Evolutionary conservation across 768 basidiomycete genomes (phyloP), one percentile per base, ranked within the genome.

Genomic region (Cystobasidium ongulense): DNA sequence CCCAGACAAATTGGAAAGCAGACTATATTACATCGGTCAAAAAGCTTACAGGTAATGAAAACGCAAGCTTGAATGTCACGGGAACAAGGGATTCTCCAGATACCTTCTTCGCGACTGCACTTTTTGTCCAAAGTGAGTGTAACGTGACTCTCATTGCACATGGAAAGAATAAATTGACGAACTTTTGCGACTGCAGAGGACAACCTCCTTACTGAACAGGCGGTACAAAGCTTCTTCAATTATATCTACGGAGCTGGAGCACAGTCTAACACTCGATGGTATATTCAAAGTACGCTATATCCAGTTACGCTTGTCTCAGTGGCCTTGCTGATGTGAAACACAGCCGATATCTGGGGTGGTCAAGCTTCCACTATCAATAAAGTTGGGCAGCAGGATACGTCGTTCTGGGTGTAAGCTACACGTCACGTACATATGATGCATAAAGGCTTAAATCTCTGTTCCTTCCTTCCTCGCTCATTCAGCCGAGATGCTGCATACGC

Each of bases 281-380:
- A 15, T 27, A 59, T 59, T 23, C 57, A 59, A 27, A 35, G 57
- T 59, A 29, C 33, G 57, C 21, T 8, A 46, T 46, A n/a, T 46
- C 43, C 43, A 46, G 43, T 46, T n/a, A 13, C n/a, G 43, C 13
- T 13, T 59, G 3, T 15, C 21, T 29, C 21, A 15, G 11, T 35
- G 57, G 57, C 17, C 13, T 31, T 35, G 29, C 8, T 29, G 21
- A 54, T 23, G 8, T 8, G 8, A 8, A 29, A 54, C 8, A 23
- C 57, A 59, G 57, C 33, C 29, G 57, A 59, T 35, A 59, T 59
- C 57, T 59, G 57, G 57, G 57, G 57, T 29, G 57, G 57, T 29
- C 25, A 59, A 23, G 23, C 11, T 29, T 59, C 57, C 5, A 27
- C 57, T 21, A 59, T 59, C 57, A 59, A 59, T 59, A 5, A 59